Evolutionary conservation across 2,329 filamentous ascomycete genomes (phyloP).

Genomic region (Trichophyton equinum): DNA sequence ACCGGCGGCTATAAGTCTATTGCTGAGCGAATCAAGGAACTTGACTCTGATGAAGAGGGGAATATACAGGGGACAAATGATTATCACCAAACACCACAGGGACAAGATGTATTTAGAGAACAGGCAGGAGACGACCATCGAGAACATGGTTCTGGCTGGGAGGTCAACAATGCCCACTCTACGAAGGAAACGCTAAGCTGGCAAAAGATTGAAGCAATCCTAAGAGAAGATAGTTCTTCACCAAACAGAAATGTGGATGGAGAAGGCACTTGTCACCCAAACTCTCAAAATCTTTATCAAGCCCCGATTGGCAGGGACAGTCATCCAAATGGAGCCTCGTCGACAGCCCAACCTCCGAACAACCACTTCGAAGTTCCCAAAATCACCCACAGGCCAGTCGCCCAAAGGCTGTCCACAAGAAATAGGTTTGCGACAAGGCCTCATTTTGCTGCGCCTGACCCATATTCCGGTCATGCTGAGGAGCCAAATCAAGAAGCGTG

Average conservation of each 20-base stretch:
- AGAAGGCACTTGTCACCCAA: background rate
- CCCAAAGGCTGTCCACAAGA: constrained; percentile 1
- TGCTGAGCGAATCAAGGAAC: constrained; percentile 25
- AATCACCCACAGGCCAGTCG: constrained; percentile 3
- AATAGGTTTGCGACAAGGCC: constrained; percentile 11
- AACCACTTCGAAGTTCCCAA: background rate
- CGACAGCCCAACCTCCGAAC: background rate
- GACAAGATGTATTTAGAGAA: background rate
- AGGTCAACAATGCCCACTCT: background rate
- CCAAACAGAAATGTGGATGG: background rate
- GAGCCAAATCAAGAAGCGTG: background rate
- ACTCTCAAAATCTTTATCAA: background rate
- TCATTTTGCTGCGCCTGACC: constrained; percentile 12
- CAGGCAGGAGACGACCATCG: background rate
- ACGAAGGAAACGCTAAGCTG: constrained; percentile 23
- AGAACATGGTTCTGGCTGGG: background rate
- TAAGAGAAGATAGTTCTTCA: constrained; percentile 9
- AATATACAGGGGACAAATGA: background rate
- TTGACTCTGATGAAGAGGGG: constrained; percentile 28
- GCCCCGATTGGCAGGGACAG: background rate
- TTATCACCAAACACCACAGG: background rate
- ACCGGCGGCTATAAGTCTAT: constrained; percentile 13
- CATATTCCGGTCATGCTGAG: background rate
- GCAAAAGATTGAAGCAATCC: constrained; percentile 28
- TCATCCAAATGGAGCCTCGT: too few species aligned